Evolutionary conservation across 2,329 filamentous ascomycete genomes (phyloP).

Genomic region (Fonsecaea pugnacius): DNA sequence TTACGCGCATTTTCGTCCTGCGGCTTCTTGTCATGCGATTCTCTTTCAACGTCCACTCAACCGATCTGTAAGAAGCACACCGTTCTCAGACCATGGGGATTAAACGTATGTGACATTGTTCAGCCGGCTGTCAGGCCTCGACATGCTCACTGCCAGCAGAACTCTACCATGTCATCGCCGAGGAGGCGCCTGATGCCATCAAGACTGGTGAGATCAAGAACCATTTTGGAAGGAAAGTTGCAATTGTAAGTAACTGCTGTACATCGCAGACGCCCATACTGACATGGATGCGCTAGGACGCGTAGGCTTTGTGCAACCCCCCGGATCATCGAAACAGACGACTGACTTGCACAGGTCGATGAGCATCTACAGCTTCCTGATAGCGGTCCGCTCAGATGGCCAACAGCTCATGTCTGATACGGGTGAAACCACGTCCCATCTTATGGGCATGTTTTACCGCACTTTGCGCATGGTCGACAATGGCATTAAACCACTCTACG

Average conservation of each 20-base stretch:
- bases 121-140: conserved; percentile 19
- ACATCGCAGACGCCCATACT: conserved; percentile 1
- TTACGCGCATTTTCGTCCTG: conserved; percentile 10
- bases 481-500: conserved; percentile 96
- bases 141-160: conserved; percentile 47
- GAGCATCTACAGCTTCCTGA: conserved; percentile 98
- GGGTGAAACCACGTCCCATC: conserved; percentile 94
- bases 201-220: conserved; percentile 99
- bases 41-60: neutral
- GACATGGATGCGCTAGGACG: conserved; percentile 46
- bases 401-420: conserved; percentile 94
- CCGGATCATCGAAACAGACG: conserved; percentile 17
- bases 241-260: conserved; percentile 71
- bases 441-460: conserved; percentile 99
- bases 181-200: conserved; percentile 92
- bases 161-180: conserved; percentile 79
- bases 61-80: neutral
- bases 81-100: conserved; percentile 51
- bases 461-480: conserved; percentile 98
- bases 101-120: conserved; percentile 50
- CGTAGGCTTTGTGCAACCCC: conserved; percentile 41
- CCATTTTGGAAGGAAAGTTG: conserved; percentile 97
- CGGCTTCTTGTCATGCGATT: conserved; percentile 1
- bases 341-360: conserved; percentile 68
- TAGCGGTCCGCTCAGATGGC: conserved; percentile 94